phyloP scores from a whole-genome alignment of 148 eudicot species.

The Spergularia bocconei region DNA sequence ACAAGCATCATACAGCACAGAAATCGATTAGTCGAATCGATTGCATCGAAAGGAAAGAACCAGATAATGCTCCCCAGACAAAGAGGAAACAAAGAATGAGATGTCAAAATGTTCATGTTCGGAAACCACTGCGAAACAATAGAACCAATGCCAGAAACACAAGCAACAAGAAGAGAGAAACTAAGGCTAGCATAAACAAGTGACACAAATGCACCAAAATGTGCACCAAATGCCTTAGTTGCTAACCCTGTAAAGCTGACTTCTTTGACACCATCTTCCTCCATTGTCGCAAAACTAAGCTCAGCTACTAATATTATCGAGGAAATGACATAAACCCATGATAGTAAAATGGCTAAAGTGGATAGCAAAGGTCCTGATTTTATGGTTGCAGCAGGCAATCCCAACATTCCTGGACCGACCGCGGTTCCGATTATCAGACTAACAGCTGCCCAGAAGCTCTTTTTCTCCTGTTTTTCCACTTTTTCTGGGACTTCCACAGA shows the following conservation, averaged over 20 bases:
- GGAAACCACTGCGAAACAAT: constrained; percentile 57
- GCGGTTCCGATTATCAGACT: constrained; percentile 70
- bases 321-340: constrained; percentile 73
- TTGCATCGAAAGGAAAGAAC: constrained; percentile 45
- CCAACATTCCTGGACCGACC: constrained; percentile 74
- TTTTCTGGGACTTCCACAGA: background rate
- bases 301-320: constrained; percentile 67
- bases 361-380: constrained; percentile 72
- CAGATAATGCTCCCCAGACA: constrained; percentile 43
- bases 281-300: constrained; percentile 66
- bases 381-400: constrained; percentile 60
- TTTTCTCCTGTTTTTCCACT: constrained; percentile 19
- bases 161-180: constrained; percentile 67
- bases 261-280: constrained; percentile 52
- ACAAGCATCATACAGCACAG: constrained; percentile 56
- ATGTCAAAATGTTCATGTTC: constrained; percentile 27
- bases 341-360: constrained; percentile 49
- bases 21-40: constrained; percentile 53
- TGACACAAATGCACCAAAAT: constrained; percentile 53
- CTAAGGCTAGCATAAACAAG: constrained; percentile 63
- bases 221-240: constrained; percentile 47
- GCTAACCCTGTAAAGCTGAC: constrained; percentile 70
- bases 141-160: constrained; percentile 68
- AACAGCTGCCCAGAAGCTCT: constrained; percentile 74
- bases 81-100: constrained; percentile 49